Percentiles rank a stretch among this genome's conserved stretches.
Evolutionary conservation across 192 early-diverging fungal genomes (phyloP).

Genomic region (Gamsiella multidivaricata): DNA sequence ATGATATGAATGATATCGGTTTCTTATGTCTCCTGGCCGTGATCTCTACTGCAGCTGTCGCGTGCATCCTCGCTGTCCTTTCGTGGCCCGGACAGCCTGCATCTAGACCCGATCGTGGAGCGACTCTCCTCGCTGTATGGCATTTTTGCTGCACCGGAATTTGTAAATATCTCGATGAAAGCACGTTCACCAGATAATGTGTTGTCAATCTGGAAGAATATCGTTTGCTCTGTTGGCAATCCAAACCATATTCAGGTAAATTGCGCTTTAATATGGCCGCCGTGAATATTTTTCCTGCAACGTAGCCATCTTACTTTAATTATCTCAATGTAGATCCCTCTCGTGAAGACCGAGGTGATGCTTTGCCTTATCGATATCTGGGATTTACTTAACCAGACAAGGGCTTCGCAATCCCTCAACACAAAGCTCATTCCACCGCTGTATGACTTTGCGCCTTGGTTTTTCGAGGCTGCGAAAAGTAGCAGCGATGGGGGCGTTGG

Average conservation of each 20-base stretch:
- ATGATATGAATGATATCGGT: background rate
- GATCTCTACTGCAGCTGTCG: constrained; percentile 12
- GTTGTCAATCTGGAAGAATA: constrained; percentile 79
- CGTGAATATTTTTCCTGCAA: too few relatives aligned
- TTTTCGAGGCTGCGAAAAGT: constrained; percentile 73
- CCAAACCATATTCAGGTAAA: constrained; percentile 73
- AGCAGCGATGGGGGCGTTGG: constrained; percentile 72
- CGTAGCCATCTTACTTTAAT: background rate
- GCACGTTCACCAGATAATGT: constrained; percentile 55
- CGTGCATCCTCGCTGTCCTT: constrained; percentile 47
- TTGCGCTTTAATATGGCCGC: background rate
- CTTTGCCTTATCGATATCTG: constrained; percentile 72
- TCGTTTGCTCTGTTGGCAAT: constrained; percentile 81
- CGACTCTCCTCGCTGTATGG: constrained; percentile 57
- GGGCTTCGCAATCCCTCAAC: constrained; percentile 14
- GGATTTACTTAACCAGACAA: constrained; percentile 69
- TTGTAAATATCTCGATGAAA: constrained; percentile 62
- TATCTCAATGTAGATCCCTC: constrained; percentile 55
- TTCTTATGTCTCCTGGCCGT: background rate
- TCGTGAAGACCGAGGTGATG: constrained; percentile 73
- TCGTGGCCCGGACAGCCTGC: constrained; percentile 50
- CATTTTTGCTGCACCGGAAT: constrained; percentile 65
- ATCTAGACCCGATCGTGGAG: constrained; percentile 57
- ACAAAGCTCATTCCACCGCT: constrained; percentile 67
- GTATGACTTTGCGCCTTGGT: constrained; percentile 81